A percentile compares a stretch with the other conserved stretches of the same genome.
Evolutionary conservation across 2,329 filamentous ascomycete species (phyloP).

Genomic region (Colletotrichum camelliae): DNA sequence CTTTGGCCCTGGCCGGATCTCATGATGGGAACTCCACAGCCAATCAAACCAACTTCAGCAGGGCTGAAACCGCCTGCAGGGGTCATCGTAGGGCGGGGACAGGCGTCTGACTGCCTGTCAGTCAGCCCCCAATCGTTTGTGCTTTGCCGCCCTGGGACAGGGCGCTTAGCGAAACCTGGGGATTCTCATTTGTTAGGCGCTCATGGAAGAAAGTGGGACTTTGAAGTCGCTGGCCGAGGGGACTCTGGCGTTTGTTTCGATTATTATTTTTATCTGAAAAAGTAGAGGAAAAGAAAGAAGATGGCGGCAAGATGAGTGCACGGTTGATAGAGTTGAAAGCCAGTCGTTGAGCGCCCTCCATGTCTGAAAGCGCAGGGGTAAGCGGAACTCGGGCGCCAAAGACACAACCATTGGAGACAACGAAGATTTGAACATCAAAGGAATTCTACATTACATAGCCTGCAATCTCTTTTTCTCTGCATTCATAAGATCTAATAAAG

Average conservation of each 20-base stretch:
- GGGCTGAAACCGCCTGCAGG: not conserved
- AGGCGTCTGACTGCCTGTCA: constrained; percentile 1
- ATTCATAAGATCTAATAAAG: not conserved
- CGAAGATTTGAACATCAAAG: not conserved
- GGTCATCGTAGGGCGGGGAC: not conserved
- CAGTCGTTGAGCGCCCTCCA: not conserved
- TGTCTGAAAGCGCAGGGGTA: not conserved
- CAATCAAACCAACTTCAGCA: not conserved
- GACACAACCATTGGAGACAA: accelerated
- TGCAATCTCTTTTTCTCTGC: not conserved
- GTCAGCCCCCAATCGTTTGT: not conserved
- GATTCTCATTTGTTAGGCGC: not conserved
- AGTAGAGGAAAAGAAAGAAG: not conserved
- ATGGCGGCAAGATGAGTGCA: not conserved
- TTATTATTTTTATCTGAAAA: not conserved
- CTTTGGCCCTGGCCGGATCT: not conserved
- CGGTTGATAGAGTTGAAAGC: not conserved
- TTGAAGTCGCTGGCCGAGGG: not conserved
- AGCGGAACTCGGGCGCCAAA: not conserved
- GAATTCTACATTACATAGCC: accelerated
- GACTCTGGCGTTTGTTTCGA: not conserved
- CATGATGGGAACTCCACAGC: not conserved
- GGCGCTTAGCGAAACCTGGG: constrained; percentile 31
- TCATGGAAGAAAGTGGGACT: not conserved
- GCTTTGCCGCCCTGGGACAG: not conserved